Evolutionary conservation across 805 yeast species (phyloP), one percentile per base, ranked within the genome.

Genomic region (Ogataea dorogensis): DNA sequence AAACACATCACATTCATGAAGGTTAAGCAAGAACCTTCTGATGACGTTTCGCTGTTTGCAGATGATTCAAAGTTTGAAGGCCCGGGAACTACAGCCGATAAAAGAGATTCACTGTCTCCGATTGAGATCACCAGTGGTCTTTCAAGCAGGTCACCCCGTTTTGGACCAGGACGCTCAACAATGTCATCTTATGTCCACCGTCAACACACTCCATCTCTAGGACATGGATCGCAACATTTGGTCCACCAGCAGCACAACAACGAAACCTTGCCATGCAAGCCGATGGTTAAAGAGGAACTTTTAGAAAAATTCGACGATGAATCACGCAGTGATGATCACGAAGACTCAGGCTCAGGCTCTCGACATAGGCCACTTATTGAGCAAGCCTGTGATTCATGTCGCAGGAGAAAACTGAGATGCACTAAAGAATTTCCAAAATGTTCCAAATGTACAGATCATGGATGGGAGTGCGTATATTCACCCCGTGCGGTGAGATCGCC

Each of bases 401-500:
- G 95, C 23, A 75, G 78, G 47, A 69, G 93, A 37, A 86, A 86
- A 60, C 68, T 86, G 42, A 81, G 79, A 54, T 86, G 96, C 56
- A 78, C 94, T 19, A 86, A 85, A 51, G 86, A 80, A 42, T 68
- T 62, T 17, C 96, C 95, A 2, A 74, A 72, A 44, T 86, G 95
- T 53, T 65, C 79, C 28, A 85, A 85, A 52, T 86, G 96, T 63
- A 58, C 69, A 6, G 76, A 73, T 36, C 86, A 84, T 53, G 67
- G 70, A 15, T 81, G 94, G 84, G 72, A 73, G 20, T 86, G 96
- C 58, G 62, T 75, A 2, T 86, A 86, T 54, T 80, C 89, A 15
- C 95, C 96, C 11, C 68, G 84, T 42, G 73, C 80, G 2, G 80
- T 82, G 21, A 67, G 95, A 36, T 79, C 91, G 4, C 95, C 95